phyloP scores from a whole-genome alignment of 495 filamentous ascomycete genomes.

The Talaromyces liani region DNA sequence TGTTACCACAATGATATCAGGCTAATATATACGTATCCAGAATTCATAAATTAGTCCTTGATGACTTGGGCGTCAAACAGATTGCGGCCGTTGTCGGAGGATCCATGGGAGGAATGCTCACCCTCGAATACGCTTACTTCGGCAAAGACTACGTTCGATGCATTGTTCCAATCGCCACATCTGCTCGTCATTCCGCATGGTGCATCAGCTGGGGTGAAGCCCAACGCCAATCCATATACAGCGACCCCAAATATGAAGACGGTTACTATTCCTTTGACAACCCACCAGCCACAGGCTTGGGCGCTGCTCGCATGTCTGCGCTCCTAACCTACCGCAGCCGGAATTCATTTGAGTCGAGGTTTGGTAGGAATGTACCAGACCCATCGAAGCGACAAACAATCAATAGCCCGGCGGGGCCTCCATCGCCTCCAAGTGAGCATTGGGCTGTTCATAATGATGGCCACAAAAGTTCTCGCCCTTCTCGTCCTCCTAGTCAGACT shows the following conservation, averaged over 20 bases:
- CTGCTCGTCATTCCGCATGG: slow-evolving; percentile 94
- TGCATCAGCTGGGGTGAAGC: slow-evolving; percentile 98
- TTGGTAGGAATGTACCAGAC: slow-evolving; percentile 88
- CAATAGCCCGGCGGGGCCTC: slow-evolving; percentile 54
- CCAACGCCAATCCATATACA: slow-evolving; percentile 95
- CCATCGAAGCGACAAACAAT: slow-evolving; percentile 72
- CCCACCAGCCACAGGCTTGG: slow-evolving; percentile 77
- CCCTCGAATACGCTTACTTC: slow-evolving; percentile 93
- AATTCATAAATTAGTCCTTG: slow-evolving; percentile 84
- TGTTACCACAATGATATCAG: not conserved
- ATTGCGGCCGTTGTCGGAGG: slow-evolving; percentile 88
- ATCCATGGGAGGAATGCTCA: slow-evolving; percentile 98
- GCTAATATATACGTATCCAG: slow-evolving; percentile 32
- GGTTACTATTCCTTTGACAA: slow-evolving; percentile 85
- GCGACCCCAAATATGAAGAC: slow-evolving; percentile 95
- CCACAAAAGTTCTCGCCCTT: slow-evolving; percentile 51
- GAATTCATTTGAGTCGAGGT: slow-evolving; percentile 92
- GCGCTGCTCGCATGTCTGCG: slow-evolving; percentile 93
- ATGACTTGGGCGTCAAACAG: slow-evolving; percentile 79
- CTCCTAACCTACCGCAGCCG: slow-evolving; percentile 92
- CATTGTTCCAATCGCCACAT: slow-evolving; percentile 92
- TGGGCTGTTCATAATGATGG: slow-evolving; percentile 96
- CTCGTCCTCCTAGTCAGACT: slow-evolving; percentile 28
- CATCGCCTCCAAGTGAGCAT: slow-evolving; percentile 70
- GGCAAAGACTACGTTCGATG: slow-evolving; percentile 87